Evolutionary conservation across 2,329 filamentous ascomycete species (phyloP).

Genomic region (Talaromyces albobiverticillius): DNA sequence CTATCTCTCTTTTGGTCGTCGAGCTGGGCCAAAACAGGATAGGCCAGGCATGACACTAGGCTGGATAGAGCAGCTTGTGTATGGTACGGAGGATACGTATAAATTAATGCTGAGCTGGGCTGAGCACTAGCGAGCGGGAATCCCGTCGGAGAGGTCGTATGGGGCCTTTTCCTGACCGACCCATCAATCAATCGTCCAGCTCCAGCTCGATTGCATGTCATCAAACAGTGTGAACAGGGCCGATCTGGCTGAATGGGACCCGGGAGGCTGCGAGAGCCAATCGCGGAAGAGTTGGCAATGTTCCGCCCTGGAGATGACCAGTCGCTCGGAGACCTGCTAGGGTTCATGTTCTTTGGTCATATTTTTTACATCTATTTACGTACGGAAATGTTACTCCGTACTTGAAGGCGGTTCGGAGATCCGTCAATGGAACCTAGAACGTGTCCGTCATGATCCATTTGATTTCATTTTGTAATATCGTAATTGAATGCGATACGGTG

Average conservation of each 20-base stretch:
- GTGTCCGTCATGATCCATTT: conserved; percentile 1
- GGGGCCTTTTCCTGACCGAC: conserved; percentile 11
- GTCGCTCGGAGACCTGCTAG: conserved; percentile 15
- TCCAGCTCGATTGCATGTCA: conserved; percentile 10
- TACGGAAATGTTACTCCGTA: conserved; percentile 12
- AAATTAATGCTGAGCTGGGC: conserved; percentile 3
- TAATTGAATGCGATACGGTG: neutral
- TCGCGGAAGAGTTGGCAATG: conserved; percentile 15
- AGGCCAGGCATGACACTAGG: conserved; percentile 11
- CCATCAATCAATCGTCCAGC: neutral
- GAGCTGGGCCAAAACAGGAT: conserved; percentile 8
- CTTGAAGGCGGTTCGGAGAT: conserved; percentile 4
- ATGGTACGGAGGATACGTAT: conserved; percentile 2
- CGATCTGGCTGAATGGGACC: conserved; percentile 7
- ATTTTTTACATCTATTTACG: neutral
- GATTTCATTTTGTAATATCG: neutral
- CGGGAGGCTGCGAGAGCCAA: conserved; percentile 13
- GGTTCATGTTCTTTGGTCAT: neutral
- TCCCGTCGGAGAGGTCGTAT: conserved; percentile 14
- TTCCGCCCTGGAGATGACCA: conserved; percentile 15
- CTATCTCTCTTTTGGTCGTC: conserved; percentile 1
- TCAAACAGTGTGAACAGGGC: conserved; percentile 11
- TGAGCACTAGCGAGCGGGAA: conserved; percentile 10
- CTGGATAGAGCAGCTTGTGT: conserved; percentile 10
- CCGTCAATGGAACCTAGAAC: neutral